phyloP scores from a whole-genome alignment of 345 rosid species.

The Moricandia arvensis region DNA sequence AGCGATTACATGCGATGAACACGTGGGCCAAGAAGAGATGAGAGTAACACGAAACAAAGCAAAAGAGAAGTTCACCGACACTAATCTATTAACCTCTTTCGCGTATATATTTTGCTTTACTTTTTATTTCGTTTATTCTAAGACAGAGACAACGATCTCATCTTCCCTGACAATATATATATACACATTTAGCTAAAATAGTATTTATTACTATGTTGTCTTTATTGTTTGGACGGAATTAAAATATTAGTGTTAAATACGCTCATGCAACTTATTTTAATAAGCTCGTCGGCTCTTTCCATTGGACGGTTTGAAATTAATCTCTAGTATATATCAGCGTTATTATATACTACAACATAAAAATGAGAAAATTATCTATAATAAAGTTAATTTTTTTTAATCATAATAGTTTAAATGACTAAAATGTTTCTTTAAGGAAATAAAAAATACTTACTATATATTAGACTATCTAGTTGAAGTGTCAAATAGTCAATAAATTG shows the following conservation, averaged over 20 bases:
- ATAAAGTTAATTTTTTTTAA: no score
- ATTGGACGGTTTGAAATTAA: constrained; percentile 18
- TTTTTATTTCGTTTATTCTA: constrained; percentile 1
- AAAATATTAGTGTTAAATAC: constrained; percentile 26
- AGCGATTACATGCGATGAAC: constrained; percentile 41
- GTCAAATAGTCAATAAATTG: constrained; percentile 23
- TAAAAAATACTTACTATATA: no score
- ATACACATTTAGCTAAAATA: constrained; percentile 2
- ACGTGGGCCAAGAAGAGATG: constrained; percentile 41
- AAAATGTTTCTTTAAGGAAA: no score
- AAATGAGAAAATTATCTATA: no score
- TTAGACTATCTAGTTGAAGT: not conserved
- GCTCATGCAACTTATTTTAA: constrained; percentile 33
- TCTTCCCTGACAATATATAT: constrained; percentile 35
- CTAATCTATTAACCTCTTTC: constrained; percentile 27
- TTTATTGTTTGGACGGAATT: constrained; percentile 36
- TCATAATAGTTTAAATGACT: no score
- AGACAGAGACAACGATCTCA: constrained; percentile 41
- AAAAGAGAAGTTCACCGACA: constrained; percentile 39
- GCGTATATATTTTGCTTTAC: not conserved
- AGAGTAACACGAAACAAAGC: constrained; percentile 40
- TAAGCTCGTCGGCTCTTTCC: constrained; percentile 26
- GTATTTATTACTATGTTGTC: constrained; percentile 12
- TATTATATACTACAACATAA: not conserved
- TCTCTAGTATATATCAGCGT: not conserved